Evolutionary conservation across 805 yeast species (phyloP), one percentile per base, ranked within the genome.

Genomic region (Saccharomycopsis babjevae): DNA sequence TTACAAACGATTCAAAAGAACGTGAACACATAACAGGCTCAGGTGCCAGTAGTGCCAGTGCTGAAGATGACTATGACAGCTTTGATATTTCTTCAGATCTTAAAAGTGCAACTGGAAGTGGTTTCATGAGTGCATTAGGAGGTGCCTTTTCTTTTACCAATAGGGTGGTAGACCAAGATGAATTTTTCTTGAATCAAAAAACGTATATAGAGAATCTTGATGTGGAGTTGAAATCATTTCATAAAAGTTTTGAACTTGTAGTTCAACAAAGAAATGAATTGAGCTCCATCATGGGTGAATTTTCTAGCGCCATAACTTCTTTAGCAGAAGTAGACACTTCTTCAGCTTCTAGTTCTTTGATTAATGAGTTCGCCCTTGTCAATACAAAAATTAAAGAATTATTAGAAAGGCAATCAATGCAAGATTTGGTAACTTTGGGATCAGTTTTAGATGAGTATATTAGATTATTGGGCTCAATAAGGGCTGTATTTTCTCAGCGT

Each of bases 371-470:
- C 71, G 83, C 91, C 42, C 83, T 83, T 39, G 82, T 89, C 8
- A 93, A 92, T 69, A 68, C 75, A 39, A 81, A 88, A 64, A 79
- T 92, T 30, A 83, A 83, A 66, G 93, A 89, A 58, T 77, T 89
- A 56, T 75, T 89, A 56, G 91, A 85, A 65, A 80, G 97, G 63
- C 84, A 87, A 63, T 85, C 90, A 62, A 72, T 88, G 72, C 96
- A 89, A 71, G 97, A 93, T 66, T 83, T 91, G 68, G 75, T 93
- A 64, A 90, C 97, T 0, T 74, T 93, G 56, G 96, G 96, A 1
- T 82, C 88, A 30, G 89, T 96, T 0, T 75, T 93, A 46, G 97
- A 93, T 70, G 97, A 92, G 70, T 92, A 94, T 70, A 76, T 85
- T 57, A 79, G 98, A 57, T 76, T 85, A 16, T 82, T 92, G 30